Evolutionary conservation across 495 filamentous ascomycete species (phyloP).

Genomic region (Corynascus novoguineensis): DNA sequence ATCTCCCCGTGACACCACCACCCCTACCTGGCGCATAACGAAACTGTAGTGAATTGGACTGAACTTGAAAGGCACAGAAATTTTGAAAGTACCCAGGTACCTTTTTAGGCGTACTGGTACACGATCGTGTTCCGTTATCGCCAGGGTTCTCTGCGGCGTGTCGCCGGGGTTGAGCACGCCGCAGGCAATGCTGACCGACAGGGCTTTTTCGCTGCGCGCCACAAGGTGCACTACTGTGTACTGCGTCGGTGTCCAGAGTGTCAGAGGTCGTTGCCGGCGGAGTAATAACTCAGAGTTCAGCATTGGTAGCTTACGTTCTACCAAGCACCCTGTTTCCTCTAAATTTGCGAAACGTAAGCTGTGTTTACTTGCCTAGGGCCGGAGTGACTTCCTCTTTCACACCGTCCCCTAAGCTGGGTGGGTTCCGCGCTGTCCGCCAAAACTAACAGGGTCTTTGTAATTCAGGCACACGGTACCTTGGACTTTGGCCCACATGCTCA

Average conservation of each 20-base stretch:
- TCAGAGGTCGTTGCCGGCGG: too few relatives aligned
- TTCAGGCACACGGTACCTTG: constrained; percentile 8
- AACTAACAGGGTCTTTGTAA: neutral
- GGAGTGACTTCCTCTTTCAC: constrained; percentile 8
- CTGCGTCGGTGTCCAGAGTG: neutral
- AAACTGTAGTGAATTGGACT: too few relatives aligned
- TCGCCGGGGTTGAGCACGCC: constrained; percentile 1
- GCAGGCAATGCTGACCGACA: neutral
- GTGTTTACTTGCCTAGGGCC: neutral
- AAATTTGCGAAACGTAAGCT: neutral
- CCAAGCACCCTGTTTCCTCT: neutral
- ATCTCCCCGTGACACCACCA: too few relatives aligned
- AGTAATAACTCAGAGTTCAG: constrained; percentile 5
- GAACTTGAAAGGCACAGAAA: neutral
- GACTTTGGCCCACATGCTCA: constrained; percentile 8
- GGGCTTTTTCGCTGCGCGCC: neutral
- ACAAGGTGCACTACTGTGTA: neutral
- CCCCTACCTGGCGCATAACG: constrained; percentile 16
- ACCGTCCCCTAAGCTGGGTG: neutral
- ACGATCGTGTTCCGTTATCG: constrained; percentile 1
- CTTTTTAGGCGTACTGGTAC: constrained; percentile 22
- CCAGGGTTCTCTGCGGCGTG: constrained; percentile 17
- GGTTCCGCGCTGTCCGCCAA: constrained; percentile 12
- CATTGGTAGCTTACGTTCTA: neutral
- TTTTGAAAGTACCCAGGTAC: neutral